Percentiles rank a stretch among this genome's conserved stretches.
These are phyloP conservation scores for Lathyrus sativus DNA, from an alignment of 306 rosid genomes.

Conservation along the genomic window DNA sequence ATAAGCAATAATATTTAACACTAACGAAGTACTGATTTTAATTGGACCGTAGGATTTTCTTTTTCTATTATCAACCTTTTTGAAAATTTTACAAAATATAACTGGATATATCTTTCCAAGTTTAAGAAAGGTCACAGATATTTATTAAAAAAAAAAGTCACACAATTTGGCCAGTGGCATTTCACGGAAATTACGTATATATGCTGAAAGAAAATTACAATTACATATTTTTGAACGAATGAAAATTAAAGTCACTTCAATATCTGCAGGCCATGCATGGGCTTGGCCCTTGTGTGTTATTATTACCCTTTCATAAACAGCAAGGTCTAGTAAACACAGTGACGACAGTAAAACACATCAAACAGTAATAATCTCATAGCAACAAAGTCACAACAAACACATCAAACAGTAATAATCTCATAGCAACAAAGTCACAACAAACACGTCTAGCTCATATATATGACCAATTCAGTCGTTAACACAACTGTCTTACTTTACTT, in stretches of 20 bases:
- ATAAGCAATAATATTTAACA: background rate
- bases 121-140: slow-evolving; percentile 17
- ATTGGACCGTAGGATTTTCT: slow-evolving; percentile 5
- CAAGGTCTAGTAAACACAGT: background rate
- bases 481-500: too few relatives aligned
- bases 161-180: background rate
- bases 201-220: background rate
- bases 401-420: background rate
- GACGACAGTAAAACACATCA: background rate
- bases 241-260: slow-evolving; percentile 22
- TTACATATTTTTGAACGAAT: background rate
- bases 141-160: background rate
- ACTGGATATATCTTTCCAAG: slow-evolving; percentile 5
- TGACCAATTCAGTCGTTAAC: too few relatives aligned
- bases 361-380: background rate
- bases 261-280: slow-evolving; percentile 28
- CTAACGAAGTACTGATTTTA: background rate
- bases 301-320: slow-evolving; percentile 27
- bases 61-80: slow-evolving; percentile 15
- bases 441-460: too few relatives aligned
- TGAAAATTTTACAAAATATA: background rate
- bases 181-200: background rate
- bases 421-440: too few relatives aligned
- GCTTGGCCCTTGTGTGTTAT: background rate
- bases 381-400: background rate